Base-by-base conservation (phyloP, 352 stramenopile species). In the Lagenidium sp. region DNA sequence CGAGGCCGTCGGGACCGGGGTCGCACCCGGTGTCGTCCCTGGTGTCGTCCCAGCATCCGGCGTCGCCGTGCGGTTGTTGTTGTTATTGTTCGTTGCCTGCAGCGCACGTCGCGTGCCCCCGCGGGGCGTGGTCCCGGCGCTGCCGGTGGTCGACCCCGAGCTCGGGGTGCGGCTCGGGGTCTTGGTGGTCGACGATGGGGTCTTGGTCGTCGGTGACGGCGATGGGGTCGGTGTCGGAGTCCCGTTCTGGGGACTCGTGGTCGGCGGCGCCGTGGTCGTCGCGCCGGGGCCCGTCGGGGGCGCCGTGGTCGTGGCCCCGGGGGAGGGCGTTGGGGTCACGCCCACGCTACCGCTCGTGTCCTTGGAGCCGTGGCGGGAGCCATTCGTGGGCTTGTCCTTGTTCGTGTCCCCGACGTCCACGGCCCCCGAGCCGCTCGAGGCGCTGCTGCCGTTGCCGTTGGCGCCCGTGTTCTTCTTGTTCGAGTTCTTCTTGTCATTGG, bases 401-500 rank as follows among this genome's bases (percentile, higher is more conserved):
- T 57, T 50, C 30, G 23, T 16, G 21, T 45, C 20, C 25, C 18
- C 26, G 41, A 46, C 41, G 10, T 47, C 36, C n/a, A n/a, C n/a
- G n/a, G n/a, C n/a, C n/a, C n/a, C n/a, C n/a, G n/a, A n/a, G 36
- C 48, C 50, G 34, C 38, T 56, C 0, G 36, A 44, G 8, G 41
- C 45, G 38, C 53, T 44, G 18, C 48, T 61, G 23, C 31, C 36
- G 6, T 34, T 50, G 16, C 40, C 28, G 8, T 32, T 32, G 8
- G n/a, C n/a, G n/a, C 15, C 15, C 28, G 8, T 48, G 7, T 41
- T 57, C 16, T 47, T 25, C 11, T 54, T 49, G 21, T 26, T 46
- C 34, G 30, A 40, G 24, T 51, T 60, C 18, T 55, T 62, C 42
- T 61, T 71, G 30, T 38, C 57, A 4, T 31, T 53, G 25, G 48